Conservation (phyloP, 257 asterid genomes). For the Solanum sitiens region DNA sequence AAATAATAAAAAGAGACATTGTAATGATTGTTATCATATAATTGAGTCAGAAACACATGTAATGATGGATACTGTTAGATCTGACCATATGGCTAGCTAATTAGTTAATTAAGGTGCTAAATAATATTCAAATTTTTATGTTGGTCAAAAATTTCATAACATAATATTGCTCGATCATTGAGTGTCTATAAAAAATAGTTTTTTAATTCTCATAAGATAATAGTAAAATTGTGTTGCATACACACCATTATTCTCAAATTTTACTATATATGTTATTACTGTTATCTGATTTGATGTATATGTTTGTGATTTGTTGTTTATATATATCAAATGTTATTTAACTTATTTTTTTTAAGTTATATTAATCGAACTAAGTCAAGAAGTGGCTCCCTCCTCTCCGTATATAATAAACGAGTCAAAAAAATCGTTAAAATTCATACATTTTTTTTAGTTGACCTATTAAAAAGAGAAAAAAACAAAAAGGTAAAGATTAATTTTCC, state of each 20-base stretch:
- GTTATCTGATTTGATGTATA: neutral
- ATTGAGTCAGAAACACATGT: constrained; percentile 1
- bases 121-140: neutral
- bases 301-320: neutral
- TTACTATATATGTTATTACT: neutral
- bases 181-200: neutral
- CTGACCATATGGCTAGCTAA: neutral
- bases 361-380: no score
- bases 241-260: neutral
- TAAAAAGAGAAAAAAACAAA: neutral
- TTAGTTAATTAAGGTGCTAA: neutral
- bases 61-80: neutral
- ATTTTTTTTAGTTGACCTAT: no score
- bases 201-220: neutral
- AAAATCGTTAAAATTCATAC: fast-evolving
- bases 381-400: no score
- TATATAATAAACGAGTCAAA: no score
- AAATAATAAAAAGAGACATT: neutral
- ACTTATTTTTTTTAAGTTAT: neutral
- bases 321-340: neutral
- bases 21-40: neutral
- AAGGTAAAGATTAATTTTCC: neutral
- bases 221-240: neutral
- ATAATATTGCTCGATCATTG: neutral
- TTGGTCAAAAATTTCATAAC: neutral